Evolutionary conservation across 108 stramenopile species (phyloP), one percentile per base, ranked within the genome.

Genomic region (Nannochloropsis granulata): DNA sequence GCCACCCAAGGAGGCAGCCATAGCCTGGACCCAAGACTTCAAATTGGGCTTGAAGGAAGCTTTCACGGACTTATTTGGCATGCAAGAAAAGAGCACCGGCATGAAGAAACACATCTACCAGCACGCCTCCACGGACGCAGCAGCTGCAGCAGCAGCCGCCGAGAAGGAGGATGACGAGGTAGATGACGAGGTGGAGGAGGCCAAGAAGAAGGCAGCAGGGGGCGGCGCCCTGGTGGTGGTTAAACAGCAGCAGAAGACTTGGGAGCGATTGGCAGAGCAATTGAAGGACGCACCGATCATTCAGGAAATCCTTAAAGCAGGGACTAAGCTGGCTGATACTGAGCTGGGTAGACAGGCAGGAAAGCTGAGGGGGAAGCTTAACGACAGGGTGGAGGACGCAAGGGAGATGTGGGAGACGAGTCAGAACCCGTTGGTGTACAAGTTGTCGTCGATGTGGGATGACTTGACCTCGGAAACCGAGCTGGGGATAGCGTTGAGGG

Each of bases 401-500:
- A 45, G 79, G 24, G 97, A 98, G 90, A 93, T 95, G 25, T 98
- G 96, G 97, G 97, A 99, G 87, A 99, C 97, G 81, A 95, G 92
- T 81, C 90, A 90, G 85, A 97, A 98, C 93, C 98, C 98, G 13
- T 93, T 98, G 92, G 96, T 99, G 13, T 98, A 99, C 87, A 94
- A 95, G 78, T 91, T 94, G 23, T 96, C 95, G 43, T 94, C 93
- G 25, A 94, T 95, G 43, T 97, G 94, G 87, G 98, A 99, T 82
- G 96, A 95, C 19, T 44, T 99, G 80, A 97, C 96, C 8, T 95
- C 95, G 0, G 97, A 98, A 91, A 95, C 96, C 19, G 96, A 98
- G 24, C 93, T 92, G 85, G 94, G 94, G n/a, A 85, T 94, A 21
- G 96, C 96, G 13, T 91, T 95, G 16, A 88, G 93, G n/a, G 96